These are phyloP conservation scores for Ilex aquifolium DNA, from an alignment of 257 asterid genomes.

Conservation along the genomic window DNA sequence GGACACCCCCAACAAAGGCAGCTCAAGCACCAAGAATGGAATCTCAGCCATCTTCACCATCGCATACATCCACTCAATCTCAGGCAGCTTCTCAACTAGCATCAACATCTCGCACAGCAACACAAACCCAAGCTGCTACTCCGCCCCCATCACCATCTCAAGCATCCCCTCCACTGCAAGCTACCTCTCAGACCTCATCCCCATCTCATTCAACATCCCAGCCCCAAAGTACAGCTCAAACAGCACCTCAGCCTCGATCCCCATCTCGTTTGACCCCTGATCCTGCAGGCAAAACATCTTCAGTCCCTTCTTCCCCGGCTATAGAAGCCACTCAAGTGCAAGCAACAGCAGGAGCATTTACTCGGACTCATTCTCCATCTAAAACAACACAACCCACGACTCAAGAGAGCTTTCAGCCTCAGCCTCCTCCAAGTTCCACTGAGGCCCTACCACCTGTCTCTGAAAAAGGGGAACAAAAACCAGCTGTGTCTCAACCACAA, in stretches of 20 bases:
- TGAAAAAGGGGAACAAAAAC: conserved; percentile 24
- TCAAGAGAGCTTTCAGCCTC: conserved; percentile 11
- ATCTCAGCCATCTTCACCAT: conserved; percentile 25
- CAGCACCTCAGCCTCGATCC: not conserved
- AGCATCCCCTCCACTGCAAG: conserved; percentile 23
- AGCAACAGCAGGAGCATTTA: not conserved
- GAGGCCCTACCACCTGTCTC: conserved; percentile 9
- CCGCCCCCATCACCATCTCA: conserved; percentile 27
- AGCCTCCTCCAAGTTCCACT: conserved; percentile 14
- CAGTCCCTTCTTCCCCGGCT: conserved; percentile 8
- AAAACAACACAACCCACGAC: conserved; percentile 21
- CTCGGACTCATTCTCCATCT: conserved; percentile 12
- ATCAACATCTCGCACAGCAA: conserved; percentile 27
- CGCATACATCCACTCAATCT: conserved; percentile 25
- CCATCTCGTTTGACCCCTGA: conserved; percentile 23
- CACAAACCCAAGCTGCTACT: conserved; percentile 39
- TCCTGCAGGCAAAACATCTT: conserved; percentile 27
- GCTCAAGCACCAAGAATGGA: conserved; percentile 20
- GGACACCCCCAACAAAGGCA: conserved; percentile 28
- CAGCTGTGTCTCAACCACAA: conserved; percentile 17
- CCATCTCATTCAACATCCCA: conserved; percentile 19
- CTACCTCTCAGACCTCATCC: conserved; percentile 18
- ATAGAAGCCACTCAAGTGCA: conserved; percentile 5
- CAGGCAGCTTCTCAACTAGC: conserved; percentile 27
- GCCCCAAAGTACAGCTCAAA: not conserved